Evolutionary conservation across 2,329 filamentous ascomycete species (phyloP).

Genomic region (Pseudofabraea citricarpa): DNA sequence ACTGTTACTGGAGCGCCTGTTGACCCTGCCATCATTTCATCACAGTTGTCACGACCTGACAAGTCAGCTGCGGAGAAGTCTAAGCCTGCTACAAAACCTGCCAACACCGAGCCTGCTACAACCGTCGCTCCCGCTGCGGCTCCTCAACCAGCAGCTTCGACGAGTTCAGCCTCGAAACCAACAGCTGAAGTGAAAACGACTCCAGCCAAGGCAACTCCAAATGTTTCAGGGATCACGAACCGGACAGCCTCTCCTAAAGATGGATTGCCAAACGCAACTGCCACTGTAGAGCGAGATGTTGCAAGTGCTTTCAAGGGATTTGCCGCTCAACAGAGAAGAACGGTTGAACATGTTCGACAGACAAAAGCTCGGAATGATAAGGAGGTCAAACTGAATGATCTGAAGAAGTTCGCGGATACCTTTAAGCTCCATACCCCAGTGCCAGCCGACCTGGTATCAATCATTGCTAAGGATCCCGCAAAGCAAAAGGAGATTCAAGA

Average conservation of each 20-base stretch:
- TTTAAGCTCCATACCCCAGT: constrained; percentile 96
- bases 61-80: constrained; percentile 20
- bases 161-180: constrained; percentile 7
- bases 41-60: constrained; percentile 59
- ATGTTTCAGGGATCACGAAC: constrained; percentile 29
- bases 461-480: constrained; percentile 91
- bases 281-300: constrained; percentile 58
- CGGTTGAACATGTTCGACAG: constrained; percentile 50
- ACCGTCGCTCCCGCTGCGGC: constrained; percentile 15
- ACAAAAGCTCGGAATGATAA: constrained; percentile 70
- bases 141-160: constrained; percentile 2
- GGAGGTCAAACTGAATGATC: constrained; percentile 85
- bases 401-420: constrained; percentile 89
- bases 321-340: constrained; percentile 50
- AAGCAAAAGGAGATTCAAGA: constrained; percentile 93
- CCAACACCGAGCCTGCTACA: constrained; percentile 21
- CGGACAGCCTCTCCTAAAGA: constrained; percentile 25
- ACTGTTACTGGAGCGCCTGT: constrained; percentile 73
- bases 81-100: constrained; percentile 21
- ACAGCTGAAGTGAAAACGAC: constrained; percentile 26
- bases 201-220: constrained; percentile 19
- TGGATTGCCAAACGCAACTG: constrained; percentile 47
- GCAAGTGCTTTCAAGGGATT: constrained; percentile 61
- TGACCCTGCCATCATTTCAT: constrained; percentile 86
- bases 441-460: constrained; percentile 84